Evolutionary conservation across 169 alveolate genomes (phyloP).

Genomic region (Plasmodium billcollinsi): DNA sequence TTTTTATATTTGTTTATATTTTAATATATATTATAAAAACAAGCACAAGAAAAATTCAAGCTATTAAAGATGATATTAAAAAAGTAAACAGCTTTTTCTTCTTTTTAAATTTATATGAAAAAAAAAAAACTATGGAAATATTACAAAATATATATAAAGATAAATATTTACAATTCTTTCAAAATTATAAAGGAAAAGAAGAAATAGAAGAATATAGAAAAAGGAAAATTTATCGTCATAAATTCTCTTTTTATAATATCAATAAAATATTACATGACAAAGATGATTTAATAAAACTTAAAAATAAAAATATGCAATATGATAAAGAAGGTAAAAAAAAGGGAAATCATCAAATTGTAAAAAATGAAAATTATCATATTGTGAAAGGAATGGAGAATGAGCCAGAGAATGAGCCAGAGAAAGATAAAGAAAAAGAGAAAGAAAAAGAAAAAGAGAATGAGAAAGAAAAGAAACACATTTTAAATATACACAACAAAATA

Average conservation of each 20-base stretch:
- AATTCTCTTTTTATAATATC: slow-evolving; percentile 46
- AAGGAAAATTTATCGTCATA: slow-evolving; percentile 55
- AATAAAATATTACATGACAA: slow-evolving; percentile 29
- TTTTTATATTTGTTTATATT: slow-evolving; percentile 49
- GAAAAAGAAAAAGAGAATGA: not conserved
- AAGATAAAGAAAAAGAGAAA: not conserved
- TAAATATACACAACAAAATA: too few species aligned
- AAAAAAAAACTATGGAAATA: slow-evolving; percentile 63
- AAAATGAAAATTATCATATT: not conserved
- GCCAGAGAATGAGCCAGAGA: not conserved
- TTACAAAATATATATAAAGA: slow-evolving; percentile 53
- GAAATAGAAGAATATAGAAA: slow-evolving; percentile 55
- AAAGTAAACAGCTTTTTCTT: slow-evolving; percentile 60
- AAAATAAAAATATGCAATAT: not conserved
- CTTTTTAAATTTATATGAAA: slow-evolving; percentile 50
- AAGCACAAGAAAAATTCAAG: slow-evolving; percentile 44
- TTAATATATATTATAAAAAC: slow-evolving; percentile 56
- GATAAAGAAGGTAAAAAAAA: not conserved
- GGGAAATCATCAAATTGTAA: not conserved
- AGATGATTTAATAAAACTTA: slow-evolving; percentile 35
- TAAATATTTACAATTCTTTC: slow-evolving; percentile 42
- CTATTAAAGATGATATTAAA: slow-evolving; percentile 38
- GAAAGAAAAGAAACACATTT: too few species aligned
- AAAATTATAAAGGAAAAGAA: slow-evolving; percentile 25
- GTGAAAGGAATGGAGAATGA: not conserved